A percentile compares a stretch with the other conserved stretches of the same genome.
phyloP scores from a whole-genome alignment of 768 basidiomycete genomes.

The Suillus hirtellus region DNA sequence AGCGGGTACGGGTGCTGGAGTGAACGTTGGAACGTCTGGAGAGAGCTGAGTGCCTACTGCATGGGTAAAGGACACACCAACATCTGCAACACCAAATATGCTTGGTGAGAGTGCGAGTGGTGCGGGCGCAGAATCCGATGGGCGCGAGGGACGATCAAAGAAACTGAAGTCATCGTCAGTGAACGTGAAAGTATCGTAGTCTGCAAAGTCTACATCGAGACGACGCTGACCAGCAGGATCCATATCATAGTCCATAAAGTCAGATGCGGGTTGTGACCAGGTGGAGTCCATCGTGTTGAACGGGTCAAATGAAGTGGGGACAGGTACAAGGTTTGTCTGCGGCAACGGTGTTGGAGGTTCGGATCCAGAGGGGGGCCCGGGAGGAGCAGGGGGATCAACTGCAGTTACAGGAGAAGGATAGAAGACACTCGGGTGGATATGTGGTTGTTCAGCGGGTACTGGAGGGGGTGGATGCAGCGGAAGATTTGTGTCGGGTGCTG shows the following conservation, averaged over 20 bases:
- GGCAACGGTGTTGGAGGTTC: constrained; percentile 17
- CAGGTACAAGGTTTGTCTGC: constrained; percentile 18
- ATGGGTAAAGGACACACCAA: constrained; percentile 24
- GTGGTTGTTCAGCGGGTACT: constrained; percentile 18
- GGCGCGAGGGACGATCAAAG: constrained; percentile 63
- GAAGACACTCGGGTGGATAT: constrained; percentile 30
- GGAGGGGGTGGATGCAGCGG: constrained; percentile 23
- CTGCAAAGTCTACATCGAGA: constrained; percentile 46
- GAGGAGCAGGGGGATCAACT: constrained; percentile 19
- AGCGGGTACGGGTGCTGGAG: constrained; percentile 41
- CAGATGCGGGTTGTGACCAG: constrained; percentile 38
- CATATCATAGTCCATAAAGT: constrained; percentile 40
- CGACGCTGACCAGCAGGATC: constrained; percentile 31
- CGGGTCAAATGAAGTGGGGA: constrained; percentile 38
- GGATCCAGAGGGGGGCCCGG: constrained; percentile 15
- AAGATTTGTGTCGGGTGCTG: constrained; percentile 9
- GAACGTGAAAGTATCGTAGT: constrained; percentile 50
- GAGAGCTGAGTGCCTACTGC: constrained; percentile 32
- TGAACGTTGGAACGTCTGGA: constrained; percentile 24
- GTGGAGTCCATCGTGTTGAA: constrained; percentile 43
- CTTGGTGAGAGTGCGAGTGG: constrained; percentile 37
- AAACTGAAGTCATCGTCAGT: constrained; percentile 91
- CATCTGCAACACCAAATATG: constrained; percentile 29
- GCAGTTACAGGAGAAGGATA: constrained; percentile 57
- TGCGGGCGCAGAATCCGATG: constrained; percentile 22